A percentile compares a stretch with the other conserved stretches of the same genome.
phyloP scores from a whole-genome alignment of 805 yeast species.

The Lipomyces orientalis region DNA sequence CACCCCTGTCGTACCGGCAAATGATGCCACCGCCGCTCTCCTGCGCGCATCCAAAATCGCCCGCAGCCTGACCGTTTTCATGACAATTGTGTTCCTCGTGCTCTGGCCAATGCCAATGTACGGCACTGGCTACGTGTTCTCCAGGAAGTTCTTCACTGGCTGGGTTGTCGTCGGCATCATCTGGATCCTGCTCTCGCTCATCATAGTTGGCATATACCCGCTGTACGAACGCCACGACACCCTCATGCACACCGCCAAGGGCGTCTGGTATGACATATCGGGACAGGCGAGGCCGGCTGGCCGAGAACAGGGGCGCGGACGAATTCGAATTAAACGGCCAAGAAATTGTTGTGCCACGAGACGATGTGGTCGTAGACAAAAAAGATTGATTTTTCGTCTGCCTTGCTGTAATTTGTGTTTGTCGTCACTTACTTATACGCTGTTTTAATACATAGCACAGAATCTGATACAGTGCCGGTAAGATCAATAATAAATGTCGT shows the following conservation, averaged over 20 bases:
- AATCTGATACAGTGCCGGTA: too few relatives aligned
- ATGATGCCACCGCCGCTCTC: conserved; percentile 14
- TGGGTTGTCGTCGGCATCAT: conserved; percentile 80
- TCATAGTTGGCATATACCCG: conserved; percentile 46
- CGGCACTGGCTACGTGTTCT: conserved; percentile 72
- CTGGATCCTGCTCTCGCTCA: conserved; percentile 52
- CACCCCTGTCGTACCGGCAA: not conserved
- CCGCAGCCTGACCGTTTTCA: conserved; percentile 29
- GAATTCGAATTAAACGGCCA: not conserved
- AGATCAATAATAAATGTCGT: too few relatives aligned
- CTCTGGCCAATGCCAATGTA: conserved; percentile 92
- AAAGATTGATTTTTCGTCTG: not conserved
- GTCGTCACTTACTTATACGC: too few relatives aligned
- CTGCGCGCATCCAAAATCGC: conserved; percentile 34
- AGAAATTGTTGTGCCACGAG: not conserved
- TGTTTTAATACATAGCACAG: too few relatives aligned
- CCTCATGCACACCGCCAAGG: conserved; percentile 44
- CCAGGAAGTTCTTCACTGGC: conserved; percentile 75
- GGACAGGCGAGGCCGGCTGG: conserved; percentile 18
- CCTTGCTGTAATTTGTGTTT: not conserved
- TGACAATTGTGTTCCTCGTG: conserved; percentile 63
- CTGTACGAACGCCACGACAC: conserved; percentile 55
- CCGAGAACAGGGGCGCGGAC: not conserved
- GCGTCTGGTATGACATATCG: conserved; percentile 31
- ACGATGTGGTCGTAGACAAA: not conserved